phyloP scores from a whole-genome alignment of 202 grass and related monocot species.

The Elaeis oleifera region DNA sequence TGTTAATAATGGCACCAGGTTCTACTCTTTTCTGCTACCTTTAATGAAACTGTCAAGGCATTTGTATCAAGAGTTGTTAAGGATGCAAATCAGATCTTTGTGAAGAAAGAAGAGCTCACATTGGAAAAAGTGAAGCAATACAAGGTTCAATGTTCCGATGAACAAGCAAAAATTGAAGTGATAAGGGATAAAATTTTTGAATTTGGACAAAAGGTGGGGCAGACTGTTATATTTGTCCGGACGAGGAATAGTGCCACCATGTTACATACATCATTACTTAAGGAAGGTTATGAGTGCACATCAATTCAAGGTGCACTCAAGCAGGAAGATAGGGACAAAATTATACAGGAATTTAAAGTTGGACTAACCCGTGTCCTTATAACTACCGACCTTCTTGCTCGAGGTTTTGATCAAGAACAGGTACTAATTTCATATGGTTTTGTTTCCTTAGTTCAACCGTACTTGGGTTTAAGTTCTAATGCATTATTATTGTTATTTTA shows the following conservation, averaged over 20 bases:
- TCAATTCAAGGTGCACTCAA: slow-evolving; percentile 84
- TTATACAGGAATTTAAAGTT: slow-evolving; percentile 96
- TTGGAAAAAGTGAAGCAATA: slow-evolving; percentile 97
- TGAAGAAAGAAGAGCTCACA: slow-evolving; percentile 92
- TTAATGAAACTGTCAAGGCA: slow-evolving; percentile 81
- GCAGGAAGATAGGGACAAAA: slow-evolving; percentile 72
- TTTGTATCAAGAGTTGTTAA: slow-evolving; percentile 80
- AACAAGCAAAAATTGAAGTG: slow-evolving; percentile 70
- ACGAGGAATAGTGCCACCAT: slow-evolving; percentile 55
- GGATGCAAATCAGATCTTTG: slow-evolving; percentile 86
- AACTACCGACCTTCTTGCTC: slow-evolving; percentile 86
- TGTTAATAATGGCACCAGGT: slow-evolving; percentile 29
- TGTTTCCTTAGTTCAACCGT: too few relatives aligned
- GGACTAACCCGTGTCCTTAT: slow-evolving; percentile 93
- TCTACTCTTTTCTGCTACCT: slow-evolving; percentile 94
- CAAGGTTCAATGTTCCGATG: slow-evolving; percentile 68
- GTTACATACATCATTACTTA: slow-evolving; percentile 57
- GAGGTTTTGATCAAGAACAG: slow-evolving; percentile 97
- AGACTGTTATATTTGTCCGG: slow-evolving; percentile 96
- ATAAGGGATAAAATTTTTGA: slow-evolving; percentile 94
- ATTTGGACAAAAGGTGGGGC: slow-evolving; percentile 86
- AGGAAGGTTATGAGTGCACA: slow-evolving; percentile 87
- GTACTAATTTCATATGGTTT: slow-evolving; percentile 24
- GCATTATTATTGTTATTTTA: slow-evolving; percentile 7
- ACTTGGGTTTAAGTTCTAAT: neutral